Evolutionary conservation across 805 yeast genomes (phyloP), one percentile per base, ranked within the genome.

Genomic region (Candida peoriensis): DNA sequence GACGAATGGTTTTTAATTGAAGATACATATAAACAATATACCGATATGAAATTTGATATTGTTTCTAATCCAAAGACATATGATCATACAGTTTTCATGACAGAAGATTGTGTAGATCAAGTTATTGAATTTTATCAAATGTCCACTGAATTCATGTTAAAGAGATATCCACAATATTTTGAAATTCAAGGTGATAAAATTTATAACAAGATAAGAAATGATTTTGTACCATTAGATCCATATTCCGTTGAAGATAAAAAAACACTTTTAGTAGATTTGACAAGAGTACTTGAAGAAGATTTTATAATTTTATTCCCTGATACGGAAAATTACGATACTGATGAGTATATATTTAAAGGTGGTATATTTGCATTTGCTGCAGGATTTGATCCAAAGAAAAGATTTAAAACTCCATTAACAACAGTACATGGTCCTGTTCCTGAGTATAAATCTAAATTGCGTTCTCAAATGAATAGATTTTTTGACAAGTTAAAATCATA

Each of bases 351-450:
- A 19, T 53, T 78, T 28, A 63, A 79, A 34, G 78, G 76, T 1
- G 74, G 77, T 7, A 60, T 71, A 4, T 69, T 78, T 17, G 76
- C 78, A 7, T 80, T 79, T 46, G 86, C 90, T 2, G 75, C 81
- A 2, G 90, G 90, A 2, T 83, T 83, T 55, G 76, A 76, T 48
- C 89, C 90, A 5, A 56, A 66, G 5, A 58, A 52, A 8, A 69
- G 73, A 42, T 65, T 73, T 42, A 62, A 76, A 47, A 57, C 64
- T 45, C 76, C 81, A 2, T 57, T 83, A 25, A 72, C 83, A 0
- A 60, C 54, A 30, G 72, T 83, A 39, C 94, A 83, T 50, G 69
- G 60, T 3, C 89, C 89, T 0, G 89, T 83, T 2, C 94, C 93
- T 1, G 73, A 72, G 39, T 83, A 83, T 47, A 55, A 63, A 34